Conservation (phyloP, 78 protist genomes). For the Speleostelium caveatum region DNA sequence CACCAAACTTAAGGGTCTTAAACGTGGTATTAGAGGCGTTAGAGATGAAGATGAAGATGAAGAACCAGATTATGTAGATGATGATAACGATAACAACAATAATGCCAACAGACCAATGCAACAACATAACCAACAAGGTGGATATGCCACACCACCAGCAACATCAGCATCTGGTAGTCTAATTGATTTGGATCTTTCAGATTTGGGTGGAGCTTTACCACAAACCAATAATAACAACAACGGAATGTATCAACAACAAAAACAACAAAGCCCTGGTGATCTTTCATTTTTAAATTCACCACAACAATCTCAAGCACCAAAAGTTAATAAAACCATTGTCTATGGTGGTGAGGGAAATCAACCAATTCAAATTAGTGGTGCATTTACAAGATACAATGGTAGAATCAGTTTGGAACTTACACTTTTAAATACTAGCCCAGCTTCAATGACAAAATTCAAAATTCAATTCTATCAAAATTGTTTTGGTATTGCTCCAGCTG, state of each 20-base stretch:
- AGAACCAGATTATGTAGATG: conserved; percentile 78
- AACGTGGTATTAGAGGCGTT: conserved; percentile 25
- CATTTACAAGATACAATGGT: conserved; percentile 61
- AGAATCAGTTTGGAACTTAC: conserved; percentile 65
- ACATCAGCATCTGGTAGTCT: conserved; percentile 54
- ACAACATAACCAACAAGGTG: conserved; percentile 7
- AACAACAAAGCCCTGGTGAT: conserved; percentile 58
- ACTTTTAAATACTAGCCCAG: conserved; percentile 25
- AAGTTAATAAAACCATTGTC: conserved; percentile 34
- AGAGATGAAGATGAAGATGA: conserved; percentile 64
- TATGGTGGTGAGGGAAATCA: conserved; percentile 50
- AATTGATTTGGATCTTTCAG: conserved; percentile 57
- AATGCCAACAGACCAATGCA: background rate
- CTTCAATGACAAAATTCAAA: conserved; percentile 52
- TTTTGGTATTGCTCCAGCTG: conserved; percentile 77
- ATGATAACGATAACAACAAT: conserved; percentile 26
- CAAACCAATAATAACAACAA: background rate
- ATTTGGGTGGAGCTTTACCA: conserved; percentile 55
- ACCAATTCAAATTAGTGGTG: conserved; percentile 64
- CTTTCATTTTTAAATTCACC: conserved; percentile 29
- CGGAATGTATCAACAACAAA: conserved; percentile 3
- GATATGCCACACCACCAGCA: conserved; percentile 20
- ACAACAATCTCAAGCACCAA: conserved; percentile 29
- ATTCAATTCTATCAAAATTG: conserved; percentile 79
- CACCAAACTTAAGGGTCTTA: conserved; percentile 65